phyloP scores from a whole-genome alignment of 1,284 basidiomycete species.

The Melanopsichium pennsylvanicum region DNA sequence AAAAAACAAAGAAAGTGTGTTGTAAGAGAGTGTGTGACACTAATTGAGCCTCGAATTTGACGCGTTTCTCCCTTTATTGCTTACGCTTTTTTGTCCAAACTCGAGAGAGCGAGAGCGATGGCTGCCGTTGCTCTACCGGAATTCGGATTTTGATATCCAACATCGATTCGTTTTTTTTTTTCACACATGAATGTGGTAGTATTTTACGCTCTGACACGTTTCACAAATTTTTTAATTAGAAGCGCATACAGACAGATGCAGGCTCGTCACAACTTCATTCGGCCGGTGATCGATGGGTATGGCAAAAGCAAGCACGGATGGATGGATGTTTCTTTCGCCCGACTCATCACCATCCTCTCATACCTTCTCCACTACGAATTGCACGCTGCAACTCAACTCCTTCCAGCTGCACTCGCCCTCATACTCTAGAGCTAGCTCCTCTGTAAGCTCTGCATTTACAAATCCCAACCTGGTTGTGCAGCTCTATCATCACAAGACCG shows the following conservation, averaged over 20 bases:
- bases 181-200: too few species aligned
- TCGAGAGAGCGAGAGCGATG: neutral
- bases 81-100: slow-evolving; percentile 3
- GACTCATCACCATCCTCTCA: slow-evolving; percentile 21
- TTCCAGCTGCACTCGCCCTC: too few species aligned
- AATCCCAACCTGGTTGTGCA: too few species aligned
- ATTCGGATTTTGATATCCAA: neutral
- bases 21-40: too few species aligned
- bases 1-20: too few species aligned
- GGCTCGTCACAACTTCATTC: slow-evolving; percentile 12
- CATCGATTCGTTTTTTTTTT: neutral
- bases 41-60: neutral
- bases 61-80: neutral
- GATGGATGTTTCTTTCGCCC: slow-evolving; percentile 32
- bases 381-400: slow-evolving; percentile 33
- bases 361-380: slow-evolving; percentile 35
- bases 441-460: too few species aligned
- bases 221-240: too few species aligned
- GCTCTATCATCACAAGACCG: too few species aligned
- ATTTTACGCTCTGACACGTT: too few species aligned
- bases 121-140: neutral
- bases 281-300: slow-evolving; percentile 40
- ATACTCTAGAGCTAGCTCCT: too few species aligned
- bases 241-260: too few species aligned
- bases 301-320: slow-evolving; percentile 1